Evolutionary conservation across 495 filamentous ascomycete genomes (phyloP).

Genomic region (Podospora tetraspora): DNA sequence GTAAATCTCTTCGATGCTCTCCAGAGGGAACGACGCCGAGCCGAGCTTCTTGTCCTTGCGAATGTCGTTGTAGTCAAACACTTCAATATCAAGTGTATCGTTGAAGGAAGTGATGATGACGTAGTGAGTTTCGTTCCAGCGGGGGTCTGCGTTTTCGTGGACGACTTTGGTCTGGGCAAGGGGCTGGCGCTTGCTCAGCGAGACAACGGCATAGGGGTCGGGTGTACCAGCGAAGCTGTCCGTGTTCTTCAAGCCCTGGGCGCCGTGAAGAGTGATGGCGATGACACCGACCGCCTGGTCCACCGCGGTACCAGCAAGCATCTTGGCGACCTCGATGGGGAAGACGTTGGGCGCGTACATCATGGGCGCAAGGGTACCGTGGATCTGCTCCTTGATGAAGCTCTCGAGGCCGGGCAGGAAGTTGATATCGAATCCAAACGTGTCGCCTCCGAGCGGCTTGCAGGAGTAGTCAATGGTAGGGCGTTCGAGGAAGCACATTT

Average conservation of each 20-base stretch:
- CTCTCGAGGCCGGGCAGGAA: conserved; percentile 90
- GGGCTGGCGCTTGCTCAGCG: conserved; percentile 71
- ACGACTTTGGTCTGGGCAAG: conserved; percentile 86
- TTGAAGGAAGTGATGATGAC: conserved; percentile 86
- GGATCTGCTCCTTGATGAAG: conserved; percentile 95
- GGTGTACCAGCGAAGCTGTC: conserved; percentile 91
- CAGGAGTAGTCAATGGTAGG: conserved; percentile 88
- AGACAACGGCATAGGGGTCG: conserved; percentile 87
- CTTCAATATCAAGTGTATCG: conserved; percentile 72
- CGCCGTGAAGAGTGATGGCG: conserved; percentile 84
- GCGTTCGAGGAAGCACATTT: conserved; percentile 76
- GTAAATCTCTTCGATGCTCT: conserved; percentile 66
- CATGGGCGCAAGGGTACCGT: conserved; percentile 86
- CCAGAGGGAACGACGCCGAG: conserved; percentile 73
- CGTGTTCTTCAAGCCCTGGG: conserved; percentile 85
- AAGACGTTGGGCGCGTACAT: conserved; percentile 98
- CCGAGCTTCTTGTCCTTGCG: conserved; percentile 97
- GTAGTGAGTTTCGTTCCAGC: conserved; percentile 95
- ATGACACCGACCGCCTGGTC: conserved; percentile 95
- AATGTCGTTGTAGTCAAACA: conserved; percentile 92
- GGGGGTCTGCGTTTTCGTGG: conserved; percentile 75
- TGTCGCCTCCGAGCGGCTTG: conserved; percentile 94
- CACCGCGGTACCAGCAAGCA: conserved; percentile 90
- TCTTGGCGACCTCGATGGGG: conserved; percentile 96
- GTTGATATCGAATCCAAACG: conserved; percentile 95